Conservation (phyloP, 1,284 basidiomycete species). For the Trichosporon ovoides region DNA sequence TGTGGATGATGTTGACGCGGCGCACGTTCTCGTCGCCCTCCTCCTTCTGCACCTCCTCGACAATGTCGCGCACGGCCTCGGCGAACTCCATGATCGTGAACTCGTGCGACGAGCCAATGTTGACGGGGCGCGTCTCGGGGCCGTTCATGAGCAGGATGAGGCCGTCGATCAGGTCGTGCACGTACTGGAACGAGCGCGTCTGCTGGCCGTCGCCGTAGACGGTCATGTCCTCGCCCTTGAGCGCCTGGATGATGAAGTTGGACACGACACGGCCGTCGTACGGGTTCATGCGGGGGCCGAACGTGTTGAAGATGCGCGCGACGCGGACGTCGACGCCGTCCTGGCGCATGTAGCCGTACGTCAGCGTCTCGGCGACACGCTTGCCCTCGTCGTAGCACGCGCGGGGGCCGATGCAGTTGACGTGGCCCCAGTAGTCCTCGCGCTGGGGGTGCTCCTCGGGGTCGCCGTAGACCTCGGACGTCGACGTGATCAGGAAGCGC, state of each 20-base stretch:
- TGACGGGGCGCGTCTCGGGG: conserved; percentile 81
- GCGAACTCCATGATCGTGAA: conserved; percentile 89
- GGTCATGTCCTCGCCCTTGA: conserved; percentile 91
- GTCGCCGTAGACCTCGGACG: conserved; percentile 91
- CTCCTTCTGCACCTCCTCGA: conserved; percentile 79
- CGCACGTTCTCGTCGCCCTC: conserved; percentile 61
- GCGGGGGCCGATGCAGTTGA: conserved; percentile 93
- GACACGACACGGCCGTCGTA: conserved; percentile 94
- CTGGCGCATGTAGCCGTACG: conserved; percentile 89
- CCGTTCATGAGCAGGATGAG: conserved; percentile 91
- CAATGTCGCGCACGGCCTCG: conserved; percentile 77
- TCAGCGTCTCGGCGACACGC: conserved; percentile 88
- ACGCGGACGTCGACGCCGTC: conserved; percentile 93
- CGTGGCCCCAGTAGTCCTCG: conserved; percentile 96
- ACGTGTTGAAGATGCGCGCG: conserved; percentile 84
- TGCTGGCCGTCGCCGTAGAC: conserved; percentile 95
- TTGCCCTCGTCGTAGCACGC: conserved; percentile 99
- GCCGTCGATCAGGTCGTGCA: conserved; percentile 55
- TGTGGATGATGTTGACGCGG: conserved; percentile 69
- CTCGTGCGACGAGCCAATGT: conserved; percentile 90
- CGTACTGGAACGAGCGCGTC: conserved; percentile 93
- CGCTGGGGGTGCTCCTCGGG: conserved; percentile 93
- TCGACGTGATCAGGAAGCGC: conserved; percentile 89
- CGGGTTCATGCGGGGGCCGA: conserved; percentile 70
- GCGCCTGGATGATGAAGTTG: conserved; percentile 95